These are phyloP conservation scores for Yamadazyma paraphyllophila DNA, from an alignment of 805 yeast species.

Conservation along the genomic window DNA sequence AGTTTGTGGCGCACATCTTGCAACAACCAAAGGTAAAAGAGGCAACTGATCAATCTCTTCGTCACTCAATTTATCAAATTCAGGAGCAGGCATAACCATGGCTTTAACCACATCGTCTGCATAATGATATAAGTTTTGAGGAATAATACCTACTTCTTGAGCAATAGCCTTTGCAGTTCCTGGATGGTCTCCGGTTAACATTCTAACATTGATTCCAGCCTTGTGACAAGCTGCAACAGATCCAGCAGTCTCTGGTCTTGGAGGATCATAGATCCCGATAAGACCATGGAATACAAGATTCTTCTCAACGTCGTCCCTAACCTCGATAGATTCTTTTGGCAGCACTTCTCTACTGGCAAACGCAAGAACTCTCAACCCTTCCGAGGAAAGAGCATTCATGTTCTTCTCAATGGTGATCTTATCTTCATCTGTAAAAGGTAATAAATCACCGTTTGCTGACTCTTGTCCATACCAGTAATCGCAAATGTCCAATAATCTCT, in stretches of 20 bases:
- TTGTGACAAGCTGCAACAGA: slow-evolving; percentile 29
- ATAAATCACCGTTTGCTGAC: slow-evolving; percentile 8
- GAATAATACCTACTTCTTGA: slow-evolving; percentile 34
- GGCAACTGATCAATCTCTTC: slow-evolving; percentile 60
- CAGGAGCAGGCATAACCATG: slow-evolving; percentile 75
- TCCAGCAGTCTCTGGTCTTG: slow-evolving; percentile 29
- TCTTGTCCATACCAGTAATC: slow-evolving; percentile 20
- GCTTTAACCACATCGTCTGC: slow-evolving; percentile 53
- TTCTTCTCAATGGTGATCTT: slow-evolving; percentile 21
- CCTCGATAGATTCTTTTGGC: slow-evolving; percentile 14
- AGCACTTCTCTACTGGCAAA: slow-evolving; percentile 24
- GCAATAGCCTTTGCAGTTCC: slow-evolving; percentile 37
- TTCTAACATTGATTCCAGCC: slow-evolving; percentile 36
- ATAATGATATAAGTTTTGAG: slow-evolving; percentile 51
- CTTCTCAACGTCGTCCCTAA: slow-evolving; percentile 23
- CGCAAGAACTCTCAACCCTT: slow-evolving; percentile 33
- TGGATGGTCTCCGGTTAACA: slow-evolving; percentile 36
- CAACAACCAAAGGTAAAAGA: slow-evolving; percentile 71
- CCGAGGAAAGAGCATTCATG: slow-evolving; percentile 25
- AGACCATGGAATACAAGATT: slow-evolving; percentile 26
- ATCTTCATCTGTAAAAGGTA: slow-evolving; percentile 21
- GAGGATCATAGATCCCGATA: slow-evolving; percentile 37
- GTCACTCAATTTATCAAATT: slow-evolving; percentile 64
- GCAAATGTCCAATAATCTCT: slow-evolving; percentile 26
- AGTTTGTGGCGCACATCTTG: slow-evolving; percentile 81